Base-by-base conservation (phyloP, 768 basidiomycete species). In the Sarcomyxa edulis region DNA sequence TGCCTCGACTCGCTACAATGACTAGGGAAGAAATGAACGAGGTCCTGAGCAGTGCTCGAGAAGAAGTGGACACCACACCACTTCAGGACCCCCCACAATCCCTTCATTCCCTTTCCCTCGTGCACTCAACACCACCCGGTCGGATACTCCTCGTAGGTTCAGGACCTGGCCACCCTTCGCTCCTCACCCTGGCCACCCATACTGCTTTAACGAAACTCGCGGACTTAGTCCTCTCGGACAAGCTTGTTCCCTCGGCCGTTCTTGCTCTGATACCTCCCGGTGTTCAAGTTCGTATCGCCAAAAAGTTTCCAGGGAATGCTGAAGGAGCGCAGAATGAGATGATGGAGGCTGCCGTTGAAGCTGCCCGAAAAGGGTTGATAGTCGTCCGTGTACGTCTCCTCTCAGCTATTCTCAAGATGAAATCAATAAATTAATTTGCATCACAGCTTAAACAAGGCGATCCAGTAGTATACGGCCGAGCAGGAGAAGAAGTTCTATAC, bases 301-400 rank as follows among this genome's bases (percentile, higher is more conserved):
- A 84, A 48, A 99, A 99, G 54, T 97, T 95, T 64, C 96, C 96
- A 0, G 96, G 96, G 0, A 98, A 98, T 54, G 90, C 92, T 2
- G 95, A 99, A 34, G 84, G 84, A 10, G 92, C 94, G 2, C 96
- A 99, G 58, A 75, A 71, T 25, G 96, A 98, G 62, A 80, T 98
- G 72, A 95, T 96, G 91, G 78, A 86, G 43, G 78, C 84, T 4
- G 96, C 92, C 2, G 64, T 97, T 7, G 85, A 84, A 22, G 92
- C 82, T 9, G 94, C 91, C 1, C 66, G 60, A 35, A 71, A 69
- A 12, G 96, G 95, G 0, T 62, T 91, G 43, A 84, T 79, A 5
- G 94, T 99, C 18, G 86, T 99, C 23, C 70, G 95, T 37, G 88
- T 90, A 51, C 33, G 84, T 69, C 1, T 27, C 1, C 1, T 19